Conservation (phyloP, 148 eudicot genomes). For the Dianthus caryophyllus region DNA sequence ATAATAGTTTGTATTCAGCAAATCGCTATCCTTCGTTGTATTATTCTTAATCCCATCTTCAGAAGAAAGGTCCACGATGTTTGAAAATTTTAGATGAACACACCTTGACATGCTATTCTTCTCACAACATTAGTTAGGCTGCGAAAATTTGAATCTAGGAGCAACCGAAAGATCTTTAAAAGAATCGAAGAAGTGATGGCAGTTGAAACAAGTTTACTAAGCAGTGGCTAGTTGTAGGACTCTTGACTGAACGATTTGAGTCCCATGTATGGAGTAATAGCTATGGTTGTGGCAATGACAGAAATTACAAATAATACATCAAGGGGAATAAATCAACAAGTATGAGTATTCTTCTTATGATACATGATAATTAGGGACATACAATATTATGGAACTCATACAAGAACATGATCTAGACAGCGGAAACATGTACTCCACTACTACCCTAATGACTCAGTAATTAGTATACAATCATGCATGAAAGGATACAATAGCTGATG, state of each 20-base stretch:
- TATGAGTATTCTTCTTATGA: conserved; percentile 12
- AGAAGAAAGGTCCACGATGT: neutral
- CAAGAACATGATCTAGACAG: conserved; percentile 17
- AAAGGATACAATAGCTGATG: conserved; percentile 18
- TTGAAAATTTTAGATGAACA: neutral
- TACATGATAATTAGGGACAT: conserved; percentile 19
- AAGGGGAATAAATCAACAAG: neutral
- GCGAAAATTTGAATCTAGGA: neutral
- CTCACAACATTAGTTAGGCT: neutral
- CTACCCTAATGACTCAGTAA: conserved; percentile 4
- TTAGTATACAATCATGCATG: conserved; percentile 17
- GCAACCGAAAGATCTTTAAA: neutral
- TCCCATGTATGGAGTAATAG: neutral
- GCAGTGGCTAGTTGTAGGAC: neutral
- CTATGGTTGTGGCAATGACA: neutral
- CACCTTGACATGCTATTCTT: neutral
- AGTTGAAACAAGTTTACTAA: neutral
- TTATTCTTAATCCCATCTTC: neutral
- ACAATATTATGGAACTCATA: conserved; percentile 12
- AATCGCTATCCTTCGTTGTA: neutral
- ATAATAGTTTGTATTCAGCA: neutral
- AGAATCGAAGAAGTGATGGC: neutral
- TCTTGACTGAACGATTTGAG: neutral
- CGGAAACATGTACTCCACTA: conserved; percentile 18
- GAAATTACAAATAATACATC: neutral